Percentiles rank a stretch among this genome's conserved stretches.
Evolutionary conservation across 1,284 basidiomycete genomes (phyloP).

Genomic region (Trametes polyzona): DNA sequence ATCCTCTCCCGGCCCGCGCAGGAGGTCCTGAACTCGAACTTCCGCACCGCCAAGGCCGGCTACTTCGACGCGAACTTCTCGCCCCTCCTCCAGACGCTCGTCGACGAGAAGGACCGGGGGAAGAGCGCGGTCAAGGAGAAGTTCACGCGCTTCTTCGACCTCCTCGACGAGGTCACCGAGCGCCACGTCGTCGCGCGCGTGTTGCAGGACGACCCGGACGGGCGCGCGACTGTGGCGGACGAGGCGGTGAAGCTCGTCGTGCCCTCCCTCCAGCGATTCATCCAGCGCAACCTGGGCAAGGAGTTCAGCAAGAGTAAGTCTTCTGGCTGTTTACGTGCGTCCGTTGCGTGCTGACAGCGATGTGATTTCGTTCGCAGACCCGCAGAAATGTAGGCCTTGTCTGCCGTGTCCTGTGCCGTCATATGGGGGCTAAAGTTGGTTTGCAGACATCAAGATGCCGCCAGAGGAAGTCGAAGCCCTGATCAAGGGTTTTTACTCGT

Average conservation of each 20-base stretch:
- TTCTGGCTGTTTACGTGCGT: too few species aligned
- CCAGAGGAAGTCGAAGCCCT: conserved; percentile 74
- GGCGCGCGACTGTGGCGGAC: conserved; percentile 59
- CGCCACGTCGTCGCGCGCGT: conserved; percentile 68
- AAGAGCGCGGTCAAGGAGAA: conserved; percentile 76
- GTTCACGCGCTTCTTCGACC: conserved; percentile 77
- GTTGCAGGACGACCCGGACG: conserved; percentile 70
- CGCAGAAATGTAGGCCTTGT: conserved; percentile 74
- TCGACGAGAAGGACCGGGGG: conserved; percentile 67
- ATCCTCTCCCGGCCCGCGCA: conserved; percentile 64
- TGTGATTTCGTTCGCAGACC: conserved; percentile 57
- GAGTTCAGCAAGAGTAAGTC: conserved; percentile 82
- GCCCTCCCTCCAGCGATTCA: conserved; percentile 71
- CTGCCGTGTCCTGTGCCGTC: background rate
- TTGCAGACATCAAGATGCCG: conserved; percentile 75
- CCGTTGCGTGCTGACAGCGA: too few species aligned
- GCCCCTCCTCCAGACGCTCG: conserved; percentile 70
- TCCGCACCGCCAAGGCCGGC: conserved; percentile 76
- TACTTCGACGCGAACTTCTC: conserved; percentile 84
- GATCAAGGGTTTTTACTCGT: conserved; percentile 61
- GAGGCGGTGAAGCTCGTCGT: conserved; percentile 78
- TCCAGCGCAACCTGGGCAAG: conserved; percentile 73
- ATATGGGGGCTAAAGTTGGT: background rate
- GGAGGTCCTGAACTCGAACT: conserved; percentile 66
- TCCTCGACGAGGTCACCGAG: conserved; percentile 77